Base-by-base conservation (phyloP, 257 asterid species). In the Hygrophila difformis region DNA sequence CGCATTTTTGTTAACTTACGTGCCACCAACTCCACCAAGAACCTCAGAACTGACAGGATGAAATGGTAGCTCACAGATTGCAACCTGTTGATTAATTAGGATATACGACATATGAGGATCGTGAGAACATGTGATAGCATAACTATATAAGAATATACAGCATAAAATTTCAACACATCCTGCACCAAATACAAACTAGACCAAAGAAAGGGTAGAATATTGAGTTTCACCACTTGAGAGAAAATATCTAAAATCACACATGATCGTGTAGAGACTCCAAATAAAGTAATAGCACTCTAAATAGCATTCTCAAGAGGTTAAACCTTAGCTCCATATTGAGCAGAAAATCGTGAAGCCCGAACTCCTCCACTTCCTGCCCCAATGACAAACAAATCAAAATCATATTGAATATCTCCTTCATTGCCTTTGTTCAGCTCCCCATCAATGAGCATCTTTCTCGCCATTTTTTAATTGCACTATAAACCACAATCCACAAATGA, bases 341-440 rank as follows among this genome's bases (percentile, higher is more conserved):
- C 91, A 18, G 95, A 81, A 67, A 85, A 78, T 12, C 93, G 66
- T 4, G 79, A 28, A 35, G 93, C 93, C n/a, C 91, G 91, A 51
- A 85, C 91, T 18, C 93, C 93, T 19, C 93, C 95, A 58, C 95
- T 85, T 46, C 93, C 95, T n/a, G 95, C 95, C 41, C 95, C 95
- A 69, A 85, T 85, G 34, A 85, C 95, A 54, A 85, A 85, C 51
- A 81, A 81, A 76, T 85, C 95, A 38, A 67, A 85, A 55, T 85
- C 95, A 68, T 78, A 85, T 18, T 63, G 76, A 34, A n/a, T 59
- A 49, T 67, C 82, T 45, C 57, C 81, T 44, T 47, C 79, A 43
- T 52, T 47, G 12, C 64, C 45, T 14, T 65, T 62, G 15, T 59
- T 62, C 61, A 71, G 60, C 63, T 65, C 81, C 17, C 77, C 93